A percentile compares a stretch with the other conserved stretches of the same genome.
Evolutionary conservation across 495 filamentous ascomycete genomes (phyloP).

Genomic region (Aspergillus wentii): DNA sequence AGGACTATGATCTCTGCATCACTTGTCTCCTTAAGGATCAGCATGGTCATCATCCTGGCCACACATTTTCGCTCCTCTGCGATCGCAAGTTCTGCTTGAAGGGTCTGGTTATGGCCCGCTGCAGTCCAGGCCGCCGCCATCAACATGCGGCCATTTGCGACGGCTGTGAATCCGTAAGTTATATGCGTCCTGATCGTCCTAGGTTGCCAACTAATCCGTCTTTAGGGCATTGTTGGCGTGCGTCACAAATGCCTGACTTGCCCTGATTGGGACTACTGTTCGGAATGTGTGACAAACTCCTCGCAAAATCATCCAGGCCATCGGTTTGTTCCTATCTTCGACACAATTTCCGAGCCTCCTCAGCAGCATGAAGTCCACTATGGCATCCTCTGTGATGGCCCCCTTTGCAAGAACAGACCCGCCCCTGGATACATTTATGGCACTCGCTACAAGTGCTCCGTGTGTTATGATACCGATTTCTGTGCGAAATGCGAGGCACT

Average conservation of each 20-base stretch:
- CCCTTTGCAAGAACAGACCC: conserved; percentile 64
- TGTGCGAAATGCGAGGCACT: conserved; percentile 90
- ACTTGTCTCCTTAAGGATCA: conserved; percentile 67
- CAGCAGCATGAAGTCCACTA: conserved; percentile 55
- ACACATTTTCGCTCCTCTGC: conserved; percentile 57
- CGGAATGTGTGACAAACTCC: conserved; percentile 64
- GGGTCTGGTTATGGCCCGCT: conserved; percentile 50
- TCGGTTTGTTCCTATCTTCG: conserved; percentile 86
- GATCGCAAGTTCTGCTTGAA: conserved; percentile 35
- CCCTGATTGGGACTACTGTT: conserved; percentile 97
- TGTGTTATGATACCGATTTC: conserved; percentile 95
- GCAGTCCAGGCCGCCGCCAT: conserved; percentile 75
- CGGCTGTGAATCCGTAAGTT: conserved; percentile 75
- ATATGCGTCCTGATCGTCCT: neutral
- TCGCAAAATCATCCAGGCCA: conserved; percentile 70
- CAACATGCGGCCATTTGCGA: conserved; percentile 89
- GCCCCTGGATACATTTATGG: conserved; percentile 69
- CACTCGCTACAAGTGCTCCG: conserved; percentile 92
- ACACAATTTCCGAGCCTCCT: conserved; percentile 58
- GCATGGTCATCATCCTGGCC: conserved; percentile 91
- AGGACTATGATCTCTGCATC: conserved; percentile 90
- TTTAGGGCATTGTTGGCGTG: conserved; percentile 71
- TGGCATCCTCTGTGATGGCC: conserved; percentile 94
- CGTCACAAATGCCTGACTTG: conserved; percentile 97
- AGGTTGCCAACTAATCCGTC: conserved; percentile 19